phyloP scores from a whole-genome alignment of 1,284 basidiomycete species.

The Volvariella volvacea region DNA sequence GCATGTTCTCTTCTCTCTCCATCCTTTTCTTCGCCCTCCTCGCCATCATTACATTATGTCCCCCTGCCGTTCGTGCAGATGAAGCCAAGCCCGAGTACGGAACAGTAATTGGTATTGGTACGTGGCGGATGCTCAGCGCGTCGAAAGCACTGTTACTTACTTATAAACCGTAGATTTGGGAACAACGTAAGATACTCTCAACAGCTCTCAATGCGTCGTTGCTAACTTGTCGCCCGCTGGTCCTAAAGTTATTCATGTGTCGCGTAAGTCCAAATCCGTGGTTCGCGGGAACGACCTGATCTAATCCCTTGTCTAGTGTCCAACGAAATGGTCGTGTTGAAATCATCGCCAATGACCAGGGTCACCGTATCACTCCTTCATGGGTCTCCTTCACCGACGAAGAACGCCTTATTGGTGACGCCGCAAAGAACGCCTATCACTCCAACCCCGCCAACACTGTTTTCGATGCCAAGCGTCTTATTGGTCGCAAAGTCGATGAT shows the following conservation, averaged over 20 bases:
- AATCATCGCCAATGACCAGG: constrained; percentile 97
- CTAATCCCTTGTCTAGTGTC: constrained; percentile 48
- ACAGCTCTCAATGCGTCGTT: constrained; percentile 19
- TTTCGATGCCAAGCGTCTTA: constrained; percentile 97
- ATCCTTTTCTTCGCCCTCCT: constrained; percentile 58
- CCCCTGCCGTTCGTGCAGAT: constrained; percentile 50
- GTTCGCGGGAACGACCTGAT: not conserved
- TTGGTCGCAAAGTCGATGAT: constrained; percentile 83
- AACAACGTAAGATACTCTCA: constrained; percentile 46
- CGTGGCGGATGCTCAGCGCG: constrained; percentile 21
- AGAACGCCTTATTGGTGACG: constrained; percentile 84
- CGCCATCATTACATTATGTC: constrained; percentile 58
- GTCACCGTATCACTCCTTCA: constrained; percentile 95
- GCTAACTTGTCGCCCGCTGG: constrained; percentile 9
- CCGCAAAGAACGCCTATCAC: constrained; percentile 75
- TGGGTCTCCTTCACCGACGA: constrained; percentile 90
- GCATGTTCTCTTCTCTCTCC: constrained; percentile 58
- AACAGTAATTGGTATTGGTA: constrained; percentile 93
- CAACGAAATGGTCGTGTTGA: constrained; percentile 91
- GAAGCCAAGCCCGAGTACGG: constrained; percentile 69
- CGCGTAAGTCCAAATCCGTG: constrained; percentile 33
- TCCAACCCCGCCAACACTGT: constrained; percentile 92
- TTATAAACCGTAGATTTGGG: constrained; percentile 70
- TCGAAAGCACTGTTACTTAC: not conserved
- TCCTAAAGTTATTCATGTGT: constrained; percentile 66